Conservation (phyloP, 371 early-diverging fungal genomes). For the Zopfochytrium polystomum region DNA sequence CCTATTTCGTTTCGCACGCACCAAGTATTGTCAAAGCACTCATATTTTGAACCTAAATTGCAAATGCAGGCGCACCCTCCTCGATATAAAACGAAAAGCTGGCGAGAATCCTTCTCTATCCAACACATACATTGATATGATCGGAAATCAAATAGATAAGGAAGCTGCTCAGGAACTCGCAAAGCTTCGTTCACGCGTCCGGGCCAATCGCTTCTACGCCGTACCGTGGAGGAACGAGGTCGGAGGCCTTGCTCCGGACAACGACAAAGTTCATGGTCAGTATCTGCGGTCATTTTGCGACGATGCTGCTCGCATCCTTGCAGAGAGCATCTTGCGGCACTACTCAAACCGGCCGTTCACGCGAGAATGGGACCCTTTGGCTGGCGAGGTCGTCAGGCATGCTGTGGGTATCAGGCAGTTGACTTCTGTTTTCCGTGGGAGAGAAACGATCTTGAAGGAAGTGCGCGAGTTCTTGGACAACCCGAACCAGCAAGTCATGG, state of each 20-base stretch:
- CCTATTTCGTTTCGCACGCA: slow-evolving; percentile 3
- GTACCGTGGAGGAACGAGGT: slow-evolving; percentile 24
- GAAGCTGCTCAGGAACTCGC: slow-evolving; percentile 16
- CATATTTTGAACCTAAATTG: no score
- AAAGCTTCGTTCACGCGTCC: slow-evolving; percentile 16
- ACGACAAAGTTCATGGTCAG: slow-evolving; percentile 16
- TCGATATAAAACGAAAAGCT: slow-evolving; percentile 29
- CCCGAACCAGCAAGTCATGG: slow-evolving; percentile 9
- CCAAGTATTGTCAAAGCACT: no score
- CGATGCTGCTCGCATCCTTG: slow-evolving; percentile 18
- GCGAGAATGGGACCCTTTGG: neutral
- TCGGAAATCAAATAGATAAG: slow-evolving; percentile 16
- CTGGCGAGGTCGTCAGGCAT: slow-evolving; percentile 18
- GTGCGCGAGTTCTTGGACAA: slow-evolving; percentile 13
- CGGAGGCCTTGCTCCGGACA: slow-evolving; percentile 18
- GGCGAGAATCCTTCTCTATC: no score
- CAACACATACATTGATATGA: no score
- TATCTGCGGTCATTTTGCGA: slow-evolving; percentile 24
- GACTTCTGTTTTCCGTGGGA: slow-evolving; percentile 15
- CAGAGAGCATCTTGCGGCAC: slow-evolving; percentile 28
- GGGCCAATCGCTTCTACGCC: slow-evolving; percentile 31
- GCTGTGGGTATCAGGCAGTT: slow-evolving; percentile 5
- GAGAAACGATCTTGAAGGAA: slow-evolving; percentile 8
- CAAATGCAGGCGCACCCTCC: slow-evolving; percentile 30
- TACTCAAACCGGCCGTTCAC: neutral